Evolutionary conservation across 805 yeast species (phyloP).

Genomic region (Myxozyma geophila): DNA sequence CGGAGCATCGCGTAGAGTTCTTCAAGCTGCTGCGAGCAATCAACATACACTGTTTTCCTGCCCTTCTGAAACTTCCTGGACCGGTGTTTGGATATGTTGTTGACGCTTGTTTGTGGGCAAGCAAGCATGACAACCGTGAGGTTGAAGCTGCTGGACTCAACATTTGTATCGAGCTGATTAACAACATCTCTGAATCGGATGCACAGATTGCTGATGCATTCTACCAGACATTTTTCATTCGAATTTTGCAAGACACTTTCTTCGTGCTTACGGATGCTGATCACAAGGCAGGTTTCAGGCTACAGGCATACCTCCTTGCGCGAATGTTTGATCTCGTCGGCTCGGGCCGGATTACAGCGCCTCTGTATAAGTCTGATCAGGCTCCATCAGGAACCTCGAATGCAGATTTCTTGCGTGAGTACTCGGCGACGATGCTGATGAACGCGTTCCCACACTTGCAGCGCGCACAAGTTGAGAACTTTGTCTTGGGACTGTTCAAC

Average conservation of each 20-base stretch:
- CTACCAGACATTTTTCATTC: slow-evolving; percentile 85
- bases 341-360: slow-evolving; percentile 70
- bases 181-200: slow-evolving; percentile 80
- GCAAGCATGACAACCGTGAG: slow-evolving; percentile 95
- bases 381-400: slow-evolving; percentile 88
- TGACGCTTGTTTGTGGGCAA: slow-evolving; percentile 97
- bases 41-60: slow-evolving; percentile 80
- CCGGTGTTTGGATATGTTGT: slow-evolving; percentile 88
- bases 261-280: slow-evolving; percentile 94
- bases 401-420: slow-evolving; percentile 75
- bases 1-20: slow-evolving; percentile 96
- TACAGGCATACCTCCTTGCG: slow-evolving; percentile 83
- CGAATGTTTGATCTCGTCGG: slow-evolving; percentile 83
- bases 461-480: slow-evolving; percentile 77
- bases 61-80: slow-evolving; percentile 85
- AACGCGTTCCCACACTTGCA: slow-evolving; percentile 93
- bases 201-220: slow-evolving; percentile 80
- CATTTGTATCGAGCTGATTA: slow-evolving; percentile 78
- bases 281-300: slow-evolving; percentile 93
- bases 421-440: slow-evolving; percentile 76
- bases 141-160: slow-evolving; percentile 91
- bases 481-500: slow-evolving; percentile 71
- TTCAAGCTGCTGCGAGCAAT: slow-evolving; percentile 88
- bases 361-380: slow-evolving; percentile 77
- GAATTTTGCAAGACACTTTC: slow-evolving; percentile 88